These are phyloP conservation scores for Fusarium bactridioides DNA, from an alignment of 2,329 filamentous ascomycete species.

Conservation along the genomic window DNA sequence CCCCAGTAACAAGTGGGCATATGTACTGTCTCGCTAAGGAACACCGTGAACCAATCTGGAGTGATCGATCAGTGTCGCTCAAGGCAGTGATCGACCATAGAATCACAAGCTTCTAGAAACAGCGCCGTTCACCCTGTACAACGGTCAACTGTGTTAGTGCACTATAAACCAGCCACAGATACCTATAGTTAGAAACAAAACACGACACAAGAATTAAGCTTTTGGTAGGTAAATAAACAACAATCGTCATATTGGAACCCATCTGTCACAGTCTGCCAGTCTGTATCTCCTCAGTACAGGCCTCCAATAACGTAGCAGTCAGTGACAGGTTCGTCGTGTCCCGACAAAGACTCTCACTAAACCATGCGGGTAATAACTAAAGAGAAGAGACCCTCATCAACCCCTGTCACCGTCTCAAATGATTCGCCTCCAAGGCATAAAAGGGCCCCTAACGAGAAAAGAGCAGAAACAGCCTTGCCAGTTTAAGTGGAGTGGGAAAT, in stretches of 20 bases:
- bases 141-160: conserved; percentile 9
- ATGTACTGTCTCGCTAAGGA: background rate
- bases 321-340: background rate
- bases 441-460: conserved; percentile 3
- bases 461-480: conserved; percentile 25
- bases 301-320: background rate
- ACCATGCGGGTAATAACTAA: conserved; percentile 13
- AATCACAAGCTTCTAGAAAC: conserved; percentile 25
- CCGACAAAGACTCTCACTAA: conserved; percentile 7
- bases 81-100: background rate
- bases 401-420: conserved; percentile 20
- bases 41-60: background rate
- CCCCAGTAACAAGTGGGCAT: background rate
- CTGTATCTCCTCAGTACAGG: background rate
- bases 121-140: background rate
- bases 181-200: background rate
- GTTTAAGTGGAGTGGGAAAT: conserved; percentile 8
- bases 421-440: conserved; percentile 30
- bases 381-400: background rate
- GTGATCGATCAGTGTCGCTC: background rate
- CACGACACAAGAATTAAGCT: background rate
- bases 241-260: background rate
- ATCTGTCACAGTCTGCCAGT: background rate
- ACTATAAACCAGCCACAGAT: background rate
- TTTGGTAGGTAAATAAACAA: conserved; percentile 9